Conservation (phyloP, 177 flowering plant species). For the Vitis hybrid region DNA sequence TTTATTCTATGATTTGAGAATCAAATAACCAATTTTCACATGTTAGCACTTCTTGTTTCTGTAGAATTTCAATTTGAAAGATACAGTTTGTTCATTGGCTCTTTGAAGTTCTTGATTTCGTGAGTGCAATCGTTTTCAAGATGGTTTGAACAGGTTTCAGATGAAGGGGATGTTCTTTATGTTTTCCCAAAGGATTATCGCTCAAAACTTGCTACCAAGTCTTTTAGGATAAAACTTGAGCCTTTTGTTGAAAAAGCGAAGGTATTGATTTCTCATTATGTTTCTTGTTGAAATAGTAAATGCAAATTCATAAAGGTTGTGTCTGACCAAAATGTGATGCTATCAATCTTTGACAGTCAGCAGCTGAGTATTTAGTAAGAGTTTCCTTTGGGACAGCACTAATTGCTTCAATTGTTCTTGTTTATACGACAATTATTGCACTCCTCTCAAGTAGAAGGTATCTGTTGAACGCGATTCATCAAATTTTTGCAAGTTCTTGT, state of each 20-base stretch:
- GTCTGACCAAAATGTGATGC: constrained; percentile 8
- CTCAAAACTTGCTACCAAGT: constrained; percentile 83
- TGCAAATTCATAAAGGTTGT: not conserved
- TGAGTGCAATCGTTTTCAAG: constrained; percentile 44
- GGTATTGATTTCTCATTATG: constrained; percentile 41
- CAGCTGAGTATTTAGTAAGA: constrained; percentile 73
- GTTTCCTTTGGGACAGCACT: constrained; percentile 97
- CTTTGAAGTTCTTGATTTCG: constrained; percentile 45
- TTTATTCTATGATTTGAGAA: too few species aligned
- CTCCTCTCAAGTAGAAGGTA: constrained; percentile 84
- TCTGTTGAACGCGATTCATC: constrained; percentile 1
- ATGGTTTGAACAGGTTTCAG: constrained; percentile 81
- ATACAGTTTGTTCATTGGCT: not conserved
- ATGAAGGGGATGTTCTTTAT: constrained; percentile 96
- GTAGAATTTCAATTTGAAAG: not conserved
- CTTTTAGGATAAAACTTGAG: constrained; percentile 78
- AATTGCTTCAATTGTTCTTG: constrained; percentile 89
- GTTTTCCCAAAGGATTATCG: constrained; percentile 96
- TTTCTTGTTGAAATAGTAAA: not conserved
- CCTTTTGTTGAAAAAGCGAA: constrained; percentile 82
- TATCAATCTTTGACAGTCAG: constrained; percentile 52
- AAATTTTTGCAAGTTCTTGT: constrained; percentile 2
- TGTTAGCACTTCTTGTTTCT: not conserved
- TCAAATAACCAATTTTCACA: too few species aligned
- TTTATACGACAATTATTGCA: constrained; percentile 83